A percentile compares a stretch with the other conserved stretches of the same genome.
Conservation (phyloP, 352 stramenopile genomes). For the Phytophthora pisi region DNA sequence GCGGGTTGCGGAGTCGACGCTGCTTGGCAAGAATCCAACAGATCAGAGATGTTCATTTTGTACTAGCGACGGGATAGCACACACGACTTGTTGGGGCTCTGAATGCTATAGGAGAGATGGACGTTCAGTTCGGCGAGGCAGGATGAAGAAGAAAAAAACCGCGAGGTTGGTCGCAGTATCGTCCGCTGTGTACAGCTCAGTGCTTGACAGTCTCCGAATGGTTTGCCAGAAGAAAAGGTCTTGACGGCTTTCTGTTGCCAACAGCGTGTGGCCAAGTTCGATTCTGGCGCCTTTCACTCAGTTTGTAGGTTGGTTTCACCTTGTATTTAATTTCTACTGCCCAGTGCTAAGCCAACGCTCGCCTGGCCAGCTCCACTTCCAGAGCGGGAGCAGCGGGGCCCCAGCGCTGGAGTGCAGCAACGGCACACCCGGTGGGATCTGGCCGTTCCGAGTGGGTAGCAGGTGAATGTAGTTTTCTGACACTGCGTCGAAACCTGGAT, state of each 20-base stretch:
- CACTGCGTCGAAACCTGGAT: not conserved
- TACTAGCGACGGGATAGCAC: not conserved
- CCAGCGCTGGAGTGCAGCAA: conserved; percentile 23
- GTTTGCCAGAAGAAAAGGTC: not conserved
- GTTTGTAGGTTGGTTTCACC: not conserved
- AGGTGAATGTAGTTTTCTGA: conserved; percentile 26
- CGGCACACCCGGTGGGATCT: conserved; percentile 32
- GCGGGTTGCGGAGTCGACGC: too few relatives aligned
- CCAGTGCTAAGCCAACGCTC: conserved; percentile 24
- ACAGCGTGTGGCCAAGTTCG: not conserved
- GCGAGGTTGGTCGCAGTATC: too few relatives aligned
- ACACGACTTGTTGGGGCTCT: not conserved
- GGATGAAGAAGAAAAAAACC: not conserved
- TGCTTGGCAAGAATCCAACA: not conserved
- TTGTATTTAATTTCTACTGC: conserved; percentile 10
- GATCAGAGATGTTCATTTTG: conserved; percentile 8
- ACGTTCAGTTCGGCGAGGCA: not conserved
- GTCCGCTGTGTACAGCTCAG: too few relatives aligned
- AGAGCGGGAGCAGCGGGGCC: conserved; percentile 28
- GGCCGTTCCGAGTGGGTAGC: conserved; percentile 32
- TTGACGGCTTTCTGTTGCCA: not conserved
- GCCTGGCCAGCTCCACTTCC: conserved; percentile 37
- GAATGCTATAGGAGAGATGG: not conserved
- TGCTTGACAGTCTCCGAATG: too few relatives aligned
- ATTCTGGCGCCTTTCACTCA: not conserved